Base-by-base conservation (phyloP, 805 yeast species). In the Blastobotrys peoriensis region DNA sequence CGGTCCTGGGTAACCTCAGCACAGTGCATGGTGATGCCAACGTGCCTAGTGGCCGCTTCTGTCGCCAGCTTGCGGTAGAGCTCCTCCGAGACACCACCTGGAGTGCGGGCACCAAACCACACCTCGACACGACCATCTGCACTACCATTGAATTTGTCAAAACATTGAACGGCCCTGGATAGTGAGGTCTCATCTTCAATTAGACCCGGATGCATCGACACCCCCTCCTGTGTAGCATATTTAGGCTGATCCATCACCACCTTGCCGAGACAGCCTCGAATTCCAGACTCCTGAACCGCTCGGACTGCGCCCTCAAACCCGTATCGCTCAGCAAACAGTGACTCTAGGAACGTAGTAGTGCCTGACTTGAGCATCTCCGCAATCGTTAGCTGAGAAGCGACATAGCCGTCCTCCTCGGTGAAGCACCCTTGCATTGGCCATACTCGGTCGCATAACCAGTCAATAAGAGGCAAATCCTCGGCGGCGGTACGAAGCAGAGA, bases 281-380 rank as follows among this genome's bases (percentile, higher is more conserved):
- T 44, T 4, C 47, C 47, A 13, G 47, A 44, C 34, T 44, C 43
- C 22, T 39, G 43, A 2, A 44, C 47, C 5, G 47, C 47, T 4
- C 35, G 20, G 13, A 44, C 47, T 2, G 47, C 47, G 18, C 47
- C 47, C 30, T 39, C 43, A 21, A 44, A 44, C 13, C 49, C 49
- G 28, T 45, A 45, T 20, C 49, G 40, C 19, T 45, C 46, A 22
- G 52, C 50, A 38, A 46, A 47, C 2, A 48, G 43, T 17, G 50
- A 38, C 21, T 48, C 52, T 3, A 48, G 41, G 36, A 48, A 48
- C 19, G 50, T 46, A 16, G 52, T 48, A 16, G 52, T 48, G 17
- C 52, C 52, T 8, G 50, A 46, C 36, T 46, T 48, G 39, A 48
- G 47, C 52, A 48, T 47, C 38, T 48, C 52, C n/a, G 50, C 43